phyloP scores from a whole-genome alignment of 495 filamentous ascomycete genomes.

The Chaetomium tenue region DNA sequence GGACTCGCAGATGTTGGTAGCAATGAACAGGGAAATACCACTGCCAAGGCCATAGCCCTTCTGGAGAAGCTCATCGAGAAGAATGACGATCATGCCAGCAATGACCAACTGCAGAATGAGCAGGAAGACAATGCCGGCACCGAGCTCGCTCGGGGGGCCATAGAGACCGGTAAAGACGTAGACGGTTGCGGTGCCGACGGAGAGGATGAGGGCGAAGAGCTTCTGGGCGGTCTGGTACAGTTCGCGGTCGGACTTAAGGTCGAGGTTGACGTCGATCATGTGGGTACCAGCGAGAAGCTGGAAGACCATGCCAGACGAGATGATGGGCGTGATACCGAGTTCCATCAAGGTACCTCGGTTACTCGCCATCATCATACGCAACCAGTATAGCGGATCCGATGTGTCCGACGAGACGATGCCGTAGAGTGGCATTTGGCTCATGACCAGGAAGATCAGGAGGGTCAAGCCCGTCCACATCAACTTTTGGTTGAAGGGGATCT shows the following conservation, averaged over 20 bases:
- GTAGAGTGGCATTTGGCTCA: constrained; percentile 99
- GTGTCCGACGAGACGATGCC: constrained; percentile 96
- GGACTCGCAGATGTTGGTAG: constrained; percentile 99
- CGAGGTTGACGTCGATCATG: constrained; percentile 98
- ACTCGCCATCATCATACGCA: constrained; percentile 99
- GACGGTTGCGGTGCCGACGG: constrained; percentile 94
- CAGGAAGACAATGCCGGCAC: constrained; percentile 95
- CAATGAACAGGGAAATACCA: constrained; percentile 99
- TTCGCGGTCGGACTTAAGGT: constrained; percentile 99
- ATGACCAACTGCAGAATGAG: constrained; percentile 95
- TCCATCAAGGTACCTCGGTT: constrained; percentile 99
- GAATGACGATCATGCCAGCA: constrained; percentile 96
- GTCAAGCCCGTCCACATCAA: constrained; percentile 99
- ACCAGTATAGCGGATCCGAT: constrained; percentile 98
- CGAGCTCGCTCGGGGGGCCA: constrained; percentile 91
- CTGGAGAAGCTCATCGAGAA: constrained; percentile 97
- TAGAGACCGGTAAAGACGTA: constrained; percentile 98
- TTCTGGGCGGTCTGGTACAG: constrained; percentile 99
- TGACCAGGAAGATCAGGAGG: constrained; percentile 97
- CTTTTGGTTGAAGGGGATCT: constrained; percentile 97
- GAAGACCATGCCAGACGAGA: constrained; percentile 99
- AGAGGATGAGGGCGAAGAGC: constrained; percentile 96
- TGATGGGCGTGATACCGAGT: constrained; percentile 97
- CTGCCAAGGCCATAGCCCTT: constrained; percentile 98
- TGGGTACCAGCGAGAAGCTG: constrained; percentile 99